These are phyloP conservation scores for Rhodotorula mucilaginosa DNA, from an alignment of 1,284 basidiomycete species.

Conservation along the genomic window DNA sequence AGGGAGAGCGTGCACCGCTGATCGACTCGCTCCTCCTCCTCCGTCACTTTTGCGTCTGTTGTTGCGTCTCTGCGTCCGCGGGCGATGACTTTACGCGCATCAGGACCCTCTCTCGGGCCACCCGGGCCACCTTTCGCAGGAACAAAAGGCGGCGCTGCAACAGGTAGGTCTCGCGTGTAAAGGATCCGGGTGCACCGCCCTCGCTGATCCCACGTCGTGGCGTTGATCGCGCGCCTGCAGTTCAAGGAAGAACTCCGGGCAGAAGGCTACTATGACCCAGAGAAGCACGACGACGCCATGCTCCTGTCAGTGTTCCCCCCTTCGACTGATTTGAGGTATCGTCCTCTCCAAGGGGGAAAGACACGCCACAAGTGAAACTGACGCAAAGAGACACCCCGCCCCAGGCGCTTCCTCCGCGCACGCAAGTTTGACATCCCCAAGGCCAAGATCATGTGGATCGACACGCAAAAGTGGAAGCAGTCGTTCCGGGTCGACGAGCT, in stretches of 20 bases:
- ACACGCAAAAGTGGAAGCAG: slow-evolving; percentile 85
- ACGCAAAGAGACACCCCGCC: too few species aligned
- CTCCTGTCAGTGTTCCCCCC: slow-evolving; percentile 59
- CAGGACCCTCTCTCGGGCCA: slow-evolving; percentile 66
- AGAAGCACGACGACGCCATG: slow-evolving; percentile 69
- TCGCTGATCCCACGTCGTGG: background rate
- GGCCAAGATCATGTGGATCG: slow-evolving; percentile 79
- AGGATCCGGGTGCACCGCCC: slow-evolving; percentile 43
- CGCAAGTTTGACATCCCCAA: slow-evolving; percentile 83
- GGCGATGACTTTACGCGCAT: background rate
- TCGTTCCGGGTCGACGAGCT: slow-evolving; percentile 86
- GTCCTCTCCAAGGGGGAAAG: background rate
- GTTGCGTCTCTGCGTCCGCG: background rate
- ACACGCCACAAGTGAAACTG: background rate
- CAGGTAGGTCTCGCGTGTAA: slow-evolving; percentile 66
- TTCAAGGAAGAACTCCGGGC: slow-evolving; percentile 46
- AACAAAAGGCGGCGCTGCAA: slow-evolving; percentile 69
- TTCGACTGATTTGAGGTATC: background rate
- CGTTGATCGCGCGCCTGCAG: slow-evolving; percentile 39
- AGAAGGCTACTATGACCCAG: slow-evolving; percentile 54
- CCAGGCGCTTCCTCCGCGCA: slow-evolving; percentile 72
- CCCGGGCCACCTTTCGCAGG: slow-evolving; percentile 73
- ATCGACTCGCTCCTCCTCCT: too few species aligned
- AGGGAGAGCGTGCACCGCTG: background rate
- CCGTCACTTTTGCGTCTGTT: background rate